A percentile compares a stretch with the other conserved stretches of the same genome.
These are phyloP conservation scores for Herpetospermum pedunculosum DNA, from an alignment of 306 rosid species.

Conservation along the genomic window DNA sequence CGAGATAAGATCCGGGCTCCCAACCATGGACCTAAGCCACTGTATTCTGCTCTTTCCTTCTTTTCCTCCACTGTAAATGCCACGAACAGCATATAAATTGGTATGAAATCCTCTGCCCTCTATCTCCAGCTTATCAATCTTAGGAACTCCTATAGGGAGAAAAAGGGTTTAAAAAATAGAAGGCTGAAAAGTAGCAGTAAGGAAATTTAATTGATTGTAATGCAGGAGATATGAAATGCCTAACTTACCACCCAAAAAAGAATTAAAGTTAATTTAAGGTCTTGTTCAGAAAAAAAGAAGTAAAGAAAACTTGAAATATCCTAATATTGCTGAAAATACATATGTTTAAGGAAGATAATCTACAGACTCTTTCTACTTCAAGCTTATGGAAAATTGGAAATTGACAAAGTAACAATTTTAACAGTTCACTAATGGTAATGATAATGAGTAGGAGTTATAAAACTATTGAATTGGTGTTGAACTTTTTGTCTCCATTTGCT, in stretches of 20 bases:
- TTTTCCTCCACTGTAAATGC: conserved; percentile 86
- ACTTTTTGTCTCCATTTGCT: neutral
- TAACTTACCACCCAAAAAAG: neutral
- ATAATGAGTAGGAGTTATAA: neutral
- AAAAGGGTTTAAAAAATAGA: neutral
- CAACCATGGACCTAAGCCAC: conserved; percentile 99
- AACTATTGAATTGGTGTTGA: neutral
- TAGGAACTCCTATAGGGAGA: conserved; percentile 60
- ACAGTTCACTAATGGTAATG: neutral
- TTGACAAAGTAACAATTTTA: neutral
- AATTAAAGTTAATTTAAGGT: neutral
- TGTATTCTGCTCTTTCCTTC: conserved; percentile 95
- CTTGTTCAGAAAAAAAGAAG: neutral
- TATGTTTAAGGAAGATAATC: neutral
- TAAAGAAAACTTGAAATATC: neutral
- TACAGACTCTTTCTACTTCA: neutral
- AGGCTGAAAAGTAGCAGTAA: neutral
- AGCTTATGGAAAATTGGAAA: neutral
- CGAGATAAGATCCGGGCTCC: conserved; percentile 98
- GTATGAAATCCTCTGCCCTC: conserved; percentile 98
- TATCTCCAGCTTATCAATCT: conserved; percentile 84
- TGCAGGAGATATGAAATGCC: neutral
- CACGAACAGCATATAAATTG: conserved; percentile 88
- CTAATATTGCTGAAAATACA: neutral
- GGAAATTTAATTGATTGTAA: neutral